A percentile compares a stretch with the other conserved stretches of the same genome.
These are phyloP conservation scores for Fusarium goolgardi DNA, from an alignment of 2,329 filamentous ascomycete genomes.

Conservation along the genomic window DNA sequence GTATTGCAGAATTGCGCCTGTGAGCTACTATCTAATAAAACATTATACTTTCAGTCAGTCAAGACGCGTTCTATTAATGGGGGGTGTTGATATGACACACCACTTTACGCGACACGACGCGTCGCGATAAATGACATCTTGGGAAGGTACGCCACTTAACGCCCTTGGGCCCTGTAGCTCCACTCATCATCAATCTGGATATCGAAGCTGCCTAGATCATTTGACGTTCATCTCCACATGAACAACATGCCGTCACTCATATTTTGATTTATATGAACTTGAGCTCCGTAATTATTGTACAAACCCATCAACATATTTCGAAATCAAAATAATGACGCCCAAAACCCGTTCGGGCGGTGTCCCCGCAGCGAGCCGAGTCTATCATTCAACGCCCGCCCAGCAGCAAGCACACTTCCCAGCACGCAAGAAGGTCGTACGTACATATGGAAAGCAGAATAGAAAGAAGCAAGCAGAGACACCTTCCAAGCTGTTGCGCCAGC, in stretches of 20 bases:
- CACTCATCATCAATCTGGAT: constrained; percentile 29
- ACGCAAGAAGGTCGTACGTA: constrained; percentile 51
- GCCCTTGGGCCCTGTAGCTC: constrained; percentile 26
- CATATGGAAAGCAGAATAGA: constrained; percentile 49
- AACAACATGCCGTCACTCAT: constrained; percentile 16
- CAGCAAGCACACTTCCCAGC: constrained; percentile 56
- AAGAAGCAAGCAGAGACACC: constrained; percentile 35
- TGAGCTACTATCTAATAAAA: too few species aligned
- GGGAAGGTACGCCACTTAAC: constrained; percentile 33
- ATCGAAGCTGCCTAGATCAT: constrained; percentile 15
- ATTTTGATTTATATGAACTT: neutral
- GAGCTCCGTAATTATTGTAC: too few species aligned
- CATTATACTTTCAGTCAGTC: too few species aligned
- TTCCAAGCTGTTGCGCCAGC: constrained; percentile 50
- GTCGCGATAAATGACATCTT: constrained; percentile 15
- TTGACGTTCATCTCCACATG: too few species aligned
- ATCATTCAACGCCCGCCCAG: constrained; percentile 53
- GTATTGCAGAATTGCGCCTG: neutral
- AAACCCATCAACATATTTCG: too few species aligned
- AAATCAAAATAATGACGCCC: constrained; percentile 49
- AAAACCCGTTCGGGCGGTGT: constrained; percentile 54
- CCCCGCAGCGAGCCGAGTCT: constrained; percentile 53
- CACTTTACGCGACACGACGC: constrained; percentile 45
- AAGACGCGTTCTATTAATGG: too few species aligned
- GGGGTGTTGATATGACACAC: too few species aligned